A percentile compares a stretch with the other conserved stretches of the same genome.
These are phyloP conservation scores for Yamadazyma diospyri DNA, from an alignment of 1,139 yeast species.

Conservation along the genomic window DNA sequence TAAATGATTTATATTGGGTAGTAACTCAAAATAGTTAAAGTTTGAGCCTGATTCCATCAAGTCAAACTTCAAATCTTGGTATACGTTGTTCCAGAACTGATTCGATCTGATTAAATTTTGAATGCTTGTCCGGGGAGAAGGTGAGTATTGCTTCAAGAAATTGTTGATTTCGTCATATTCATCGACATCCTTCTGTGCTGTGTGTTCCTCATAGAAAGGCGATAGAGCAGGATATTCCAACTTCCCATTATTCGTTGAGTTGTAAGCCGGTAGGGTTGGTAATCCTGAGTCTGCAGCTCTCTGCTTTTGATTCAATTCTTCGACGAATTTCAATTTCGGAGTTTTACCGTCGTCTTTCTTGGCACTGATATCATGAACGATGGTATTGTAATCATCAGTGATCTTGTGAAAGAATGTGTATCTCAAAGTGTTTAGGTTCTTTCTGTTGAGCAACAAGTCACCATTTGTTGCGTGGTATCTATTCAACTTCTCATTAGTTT, in stretches of 20 bases:
- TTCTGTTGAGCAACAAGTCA: constrained; percentile 17
- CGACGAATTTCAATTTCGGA: constrained; percentile 18
- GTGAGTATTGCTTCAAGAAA: constrained; percentile 9
- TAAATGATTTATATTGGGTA: constrained; percentile 28
- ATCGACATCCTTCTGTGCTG: constrained; percentile 3
- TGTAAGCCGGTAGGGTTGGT: constrained; percentile 11
- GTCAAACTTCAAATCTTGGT: constrained; percentile 30
- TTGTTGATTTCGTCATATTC: constrained; percentile 6
- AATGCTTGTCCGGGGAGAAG: constrained; percentile 5
- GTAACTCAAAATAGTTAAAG: constrained; percentile 21
- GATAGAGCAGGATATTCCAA: background rate
- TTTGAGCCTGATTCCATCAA: constrained; percentile 18
- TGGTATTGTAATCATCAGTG: constrained; percentile 13
- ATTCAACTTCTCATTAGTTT: constrained; percentile 19
- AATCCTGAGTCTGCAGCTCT: constrained; percentile 10
- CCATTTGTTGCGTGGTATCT: constrained; percentile 11
- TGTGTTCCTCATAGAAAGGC: background rate
- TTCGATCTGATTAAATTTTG: constrained; percentile 18
- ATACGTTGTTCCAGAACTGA: constrained; percentile 33
- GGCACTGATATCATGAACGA: constrained; percentile 10
- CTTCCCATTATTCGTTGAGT: constrained; percentile 7
- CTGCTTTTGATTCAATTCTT: constrained; percentile 10
- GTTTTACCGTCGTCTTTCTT: constrained; percentile 10
- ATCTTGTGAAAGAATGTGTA: constrained; percentile 26
- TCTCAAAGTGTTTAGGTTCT: constrained; percentile 22